Base-by-base conservation (phyloP, 371 early-diverging fungal genomes). In the Batkoa obscura region DNA sequence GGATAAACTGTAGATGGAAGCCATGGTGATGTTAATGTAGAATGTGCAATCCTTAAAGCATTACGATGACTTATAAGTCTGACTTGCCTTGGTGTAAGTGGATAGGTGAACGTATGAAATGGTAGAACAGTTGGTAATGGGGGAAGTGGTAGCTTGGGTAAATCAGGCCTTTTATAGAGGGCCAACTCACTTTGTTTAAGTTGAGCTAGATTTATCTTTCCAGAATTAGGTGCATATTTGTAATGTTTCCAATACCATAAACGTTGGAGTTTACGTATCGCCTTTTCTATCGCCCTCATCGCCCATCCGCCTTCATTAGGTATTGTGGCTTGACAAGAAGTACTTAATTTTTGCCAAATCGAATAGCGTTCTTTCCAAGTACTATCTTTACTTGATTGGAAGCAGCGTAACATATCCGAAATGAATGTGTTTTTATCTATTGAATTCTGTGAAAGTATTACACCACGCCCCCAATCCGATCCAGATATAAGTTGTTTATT, bases 61-160 rank as follows among this genome's bases (percentile, higher is more conserved):
- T 88, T 89, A 39, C 89, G 76, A 64, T 88, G 84, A 4, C 86
- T 83, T 31, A 91, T 87, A 41, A 90, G 69, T 2, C 94, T 81
- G 4, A 91, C 75, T 69, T 89, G 87, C 30, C 85, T 76, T 10
- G 88, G 76, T 2, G 72, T 68, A 35, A 93, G 67, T 3, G 86
- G 84, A 62, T 91, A 90, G 1, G 90, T 91, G 58, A 93, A 93
- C 0, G 91, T 90, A 63, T 90, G 90, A 70, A 91, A 93, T 1
- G 94, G 94, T 30, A 93, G 65, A 1, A 91, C 89, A 0, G 90
- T 90, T 0, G 89, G 88, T 1, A 88, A 82, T 2, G 77, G 71
- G 0, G 84, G 84, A 15, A 76, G 63, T 0, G 79, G 59, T 55
- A 83, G 59, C 1, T 66, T 67, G 0, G 84, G 84, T 8, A 87